Evolutionary conservation across 495 filamentous ascomycete genomes (phyloP).

Genomic region (Cercophora newfieldiana): DNA sequence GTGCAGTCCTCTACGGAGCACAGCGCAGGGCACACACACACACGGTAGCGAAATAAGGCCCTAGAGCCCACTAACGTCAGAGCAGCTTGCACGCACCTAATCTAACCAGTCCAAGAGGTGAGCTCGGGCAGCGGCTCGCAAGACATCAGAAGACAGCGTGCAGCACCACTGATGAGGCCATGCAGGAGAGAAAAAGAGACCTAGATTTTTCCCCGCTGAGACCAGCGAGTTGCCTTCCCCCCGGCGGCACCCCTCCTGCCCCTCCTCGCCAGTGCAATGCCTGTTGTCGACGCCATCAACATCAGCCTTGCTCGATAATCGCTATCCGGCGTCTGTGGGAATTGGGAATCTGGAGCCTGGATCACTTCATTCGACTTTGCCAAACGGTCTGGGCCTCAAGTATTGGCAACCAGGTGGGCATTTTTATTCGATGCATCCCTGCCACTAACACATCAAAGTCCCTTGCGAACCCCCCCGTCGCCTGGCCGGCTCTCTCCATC

Average conservation of each 20-base stretch:
- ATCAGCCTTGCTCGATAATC: neutral
- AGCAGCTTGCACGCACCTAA: no score
- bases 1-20: neutral
- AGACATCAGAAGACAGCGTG: neutral
- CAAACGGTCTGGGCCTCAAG: slow-evolving; percentile 18
- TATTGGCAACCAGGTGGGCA: slow-evolving; percentile 16
- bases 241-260: neutral
- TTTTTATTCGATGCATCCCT: slow-evolving; percentile 17
- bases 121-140: neutral
- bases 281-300: neutral
- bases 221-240: neutral
- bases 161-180: neutral
- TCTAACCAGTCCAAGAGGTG: neutral
- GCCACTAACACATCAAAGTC: slow-evolving; percentile 12
- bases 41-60: neutral
- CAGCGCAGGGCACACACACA: no score
- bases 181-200: slow-evolving; percentile 6
- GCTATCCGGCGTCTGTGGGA: neutral
- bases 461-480: slow-evolving; percentile 1
- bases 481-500: slow-evolving; percentile 8
- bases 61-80: neutral
- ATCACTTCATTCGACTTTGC: neutral
- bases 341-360: neutral
- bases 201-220: slow-evolving; percentile 11
- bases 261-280: neutral